Percentiles rank a stretch among this genome's conserved stretches.
Evolutionary conservation across 768 basidiomycete species (phyloP).

Genomic region (Amanita exitialis): DNA sequence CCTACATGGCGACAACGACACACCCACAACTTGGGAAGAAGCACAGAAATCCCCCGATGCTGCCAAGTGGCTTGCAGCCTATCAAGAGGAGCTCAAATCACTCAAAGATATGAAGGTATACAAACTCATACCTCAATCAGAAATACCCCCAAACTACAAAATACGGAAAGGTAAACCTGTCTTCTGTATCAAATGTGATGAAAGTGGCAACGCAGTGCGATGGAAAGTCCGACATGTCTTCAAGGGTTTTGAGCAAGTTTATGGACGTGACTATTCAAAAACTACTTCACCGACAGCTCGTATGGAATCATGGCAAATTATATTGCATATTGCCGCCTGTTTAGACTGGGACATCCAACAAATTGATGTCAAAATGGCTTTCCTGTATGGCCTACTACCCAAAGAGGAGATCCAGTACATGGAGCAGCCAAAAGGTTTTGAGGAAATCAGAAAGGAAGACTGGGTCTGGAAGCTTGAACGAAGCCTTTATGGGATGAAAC

Average conservation of each 20-base stretch:
- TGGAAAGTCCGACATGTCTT: constrained; percentile 31
- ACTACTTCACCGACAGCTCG: no score
- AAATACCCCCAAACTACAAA: constrained; percentile 13
- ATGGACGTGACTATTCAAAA: constrained; percentile 30
- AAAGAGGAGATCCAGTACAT: no score
- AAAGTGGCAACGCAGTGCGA: constrained; percentile 16
- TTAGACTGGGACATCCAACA: constrained; percentile 26
- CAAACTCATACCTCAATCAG: constrained; percentile 13
- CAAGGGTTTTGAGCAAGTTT: constrained; percentile 30
- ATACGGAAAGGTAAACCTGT: constrained; percentile 11
- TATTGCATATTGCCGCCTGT: constrained; percentile 24
- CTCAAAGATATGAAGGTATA: constrained; percentile 18
- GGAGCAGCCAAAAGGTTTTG: no score
- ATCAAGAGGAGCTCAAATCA: constrained; percentile 18
- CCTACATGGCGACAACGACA: no score
- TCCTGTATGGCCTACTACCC: constrained; percentile 21
- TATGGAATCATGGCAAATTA: constrained; percentile 25
- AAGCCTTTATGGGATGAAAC: no score
- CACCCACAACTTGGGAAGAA: no score
- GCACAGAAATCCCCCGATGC: no score
- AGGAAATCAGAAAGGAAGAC: no score
- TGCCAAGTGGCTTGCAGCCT: no score
- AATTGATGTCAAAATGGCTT: constrained; percentile 30
- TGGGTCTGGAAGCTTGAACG: no score
- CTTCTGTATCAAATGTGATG: constrained; percentile 20